Evolutionary conservation across 192 early-diverging fungal species (phyloP).

Genomic region (Entophlyctis luteolus): DNA sequence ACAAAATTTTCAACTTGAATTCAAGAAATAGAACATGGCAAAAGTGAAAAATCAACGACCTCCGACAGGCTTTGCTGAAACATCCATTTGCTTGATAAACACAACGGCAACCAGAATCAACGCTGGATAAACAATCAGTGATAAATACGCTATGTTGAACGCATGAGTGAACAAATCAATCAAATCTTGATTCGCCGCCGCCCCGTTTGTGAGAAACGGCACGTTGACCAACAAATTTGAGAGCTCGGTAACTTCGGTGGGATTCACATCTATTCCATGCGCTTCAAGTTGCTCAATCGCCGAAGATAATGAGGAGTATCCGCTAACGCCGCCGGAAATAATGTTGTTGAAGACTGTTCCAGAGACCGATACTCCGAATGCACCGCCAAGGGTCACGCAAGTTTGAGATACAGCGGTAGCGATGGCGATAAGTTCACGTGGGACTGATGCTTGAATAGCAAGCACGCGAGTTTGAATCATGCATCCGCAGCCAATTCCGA

Average conservation of each 20-base stretch:
- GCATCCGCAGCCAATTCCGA: constrained; percentile 66
- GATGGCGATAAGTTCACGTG: constrained; percentile 58
- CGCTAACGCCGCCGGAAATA: constrained; percentile 37
- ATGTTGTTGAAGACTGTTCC: constrained; percentile 56
- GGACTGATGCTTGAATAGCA: constrained; percentile 63
- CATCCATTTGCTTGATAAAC: constrained; percentile 32
- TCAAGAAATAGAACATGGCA: too few relatives aligned
- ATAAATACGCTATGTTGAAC: constrained; percentile 17
- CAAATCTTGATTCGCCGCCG: background rate
- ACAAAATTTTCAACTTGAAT: too few relatives aligned
- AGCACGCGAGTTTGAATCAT: constrained; percentile 67
- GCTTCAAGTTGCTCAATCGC: background rate
- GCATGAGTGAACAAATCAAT: background rate
- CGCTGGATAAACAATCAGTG: constrained; percentile 28
- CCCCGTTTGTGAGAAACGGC: background rate
- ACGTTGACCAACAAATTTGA: background rate
- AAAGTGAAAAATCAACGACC: too few relatives aligned
- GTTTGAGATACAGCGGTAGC: constrained; percentile 27
- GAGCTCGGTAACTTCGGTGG: background rate
- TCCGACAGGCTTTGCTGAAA: background rate
- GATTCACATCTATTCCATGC: background rate
- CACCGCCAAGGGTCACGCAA: constrained; percentile 50
- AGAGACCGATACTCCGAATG: constrained; percentile 54
- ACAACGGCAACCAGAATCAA: constrained; percentile 34
- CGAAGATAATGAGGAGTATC: background rate